phyloP scores from a whole-genome alignment of 441 rosid species.

The Erodium moschatum region DNA sequence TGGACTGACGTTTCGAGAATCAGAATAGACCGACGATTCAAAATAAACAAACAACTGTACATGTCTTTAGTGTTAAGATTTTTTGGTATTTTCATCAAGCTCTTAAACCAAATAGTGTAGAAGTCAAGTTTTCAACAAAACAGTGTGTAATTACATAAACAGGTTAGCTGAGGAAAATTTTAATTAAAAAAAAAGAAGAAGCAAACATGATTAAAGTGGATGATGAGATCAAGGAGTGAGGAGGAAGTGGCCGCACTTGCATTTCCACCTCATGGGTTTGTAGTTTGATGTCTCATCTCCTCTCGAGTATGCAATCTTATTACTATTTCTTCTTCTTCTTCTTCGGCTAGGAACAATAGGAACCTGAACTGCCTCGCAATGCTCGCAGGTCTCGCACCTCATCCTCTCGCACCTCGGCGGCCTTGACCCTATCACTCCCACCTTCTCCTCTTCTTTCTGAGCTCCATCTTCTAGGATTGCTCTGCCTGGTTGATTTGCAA shows the following conservation, averaged over 20 bases:
- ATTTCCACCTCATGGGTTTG: conserved; percentile 96
- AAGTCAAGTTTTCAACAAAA: no score
- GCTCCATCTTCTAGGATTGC: not conserved
- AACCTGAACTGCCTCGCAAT: conserved; percentile 80
- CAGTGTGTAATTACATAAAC: no score
- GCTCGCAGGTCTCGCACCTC: conserved; percentile 60
- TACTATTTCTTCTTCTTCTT: conserved; percentile 16
- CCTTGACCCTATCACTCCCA: conserved; percentile 55
- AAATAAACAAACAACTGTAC: no score
- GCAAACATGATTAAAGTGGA: not conserved
- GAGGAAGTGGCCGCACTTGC: conserved; percentile 74
- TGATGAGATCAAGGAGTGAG: conserved; percentile 47
- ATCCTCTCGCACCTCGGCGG: conserved; percentile 75
- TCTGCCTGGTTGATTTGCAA: no score
- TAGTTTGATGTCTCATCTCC: conserved; percentile 67
- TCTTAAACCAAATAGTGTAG: no score
- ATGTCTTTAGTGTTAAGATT: no score
- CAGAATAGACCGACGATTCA: no score
- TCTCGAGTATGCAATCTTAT: conserved; percentile 34
- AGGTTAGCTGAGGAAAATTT: not conserved
- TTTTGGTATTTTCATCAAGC: no score
- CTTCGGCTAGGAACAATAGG: conserved; percentile 38
- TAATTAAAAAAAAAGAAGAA: not conserved
- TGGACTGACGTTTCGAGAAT: no score
- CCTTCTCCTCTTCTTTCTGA: conserved; percentile 19